Evolutionary conservation across 768 basidiomycete genomes (phyloP).

Genomic region (Collybiopsis luxurians): DNA sequence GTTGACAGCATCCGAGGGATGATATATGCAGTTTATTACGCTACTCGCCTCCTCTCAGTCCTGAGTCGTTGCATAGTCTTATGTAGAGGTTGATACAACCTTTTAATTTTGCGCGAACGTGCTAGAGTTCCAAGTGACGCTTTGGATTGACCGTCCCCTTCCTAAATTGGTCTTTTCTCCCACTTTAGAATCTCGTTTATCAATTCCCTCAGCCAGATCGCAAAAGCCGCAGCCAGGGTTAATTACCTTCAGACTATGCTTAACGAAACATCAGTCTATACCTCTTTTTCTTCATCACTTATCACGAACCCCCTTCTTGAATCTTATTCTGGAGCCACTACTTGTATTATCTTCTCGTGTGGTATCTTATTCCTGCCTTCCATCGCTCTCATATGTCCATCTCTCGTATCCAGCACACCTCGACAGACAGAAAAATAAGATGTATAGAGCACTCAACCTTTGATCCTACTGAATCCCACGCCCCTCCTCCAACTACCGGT

Average conservation of each 20-base stretch:
- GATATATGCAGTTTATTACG: conserved; percentile 55
- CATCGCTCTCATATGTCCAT: conserved; percentile 49
- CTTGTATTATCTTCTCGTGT: too few relatives aligned
- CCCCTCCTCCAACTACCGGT: conserved; percentile 50
- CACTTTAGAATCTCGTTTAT: conserved; percentile 24
- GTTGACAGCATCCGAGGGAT: too few relatives aligned
- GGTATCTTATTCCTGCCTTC: neutral
- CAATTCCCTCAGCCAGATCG: conserved; percentile 17
- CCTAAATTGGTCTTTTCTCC: conserved; percentile 20
- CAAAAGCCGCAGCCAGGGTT: conserved; percentile 39
- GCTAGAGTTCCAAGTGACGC: neutral
- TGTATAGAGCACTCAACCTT: conserved; percentile 70
- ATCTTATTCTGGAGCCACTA: neutral
- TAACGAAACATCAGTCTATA: conserved; percentile 34
- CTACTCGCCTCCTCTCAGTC: conserved; percentile 28
- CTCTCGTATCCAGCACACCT: conserved; percentile 30
- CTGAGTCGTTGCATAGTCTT: conserved; percentile 21
- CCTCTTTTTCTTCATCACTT: neutral
- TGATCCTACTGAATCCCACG: conserved; percentile 43
- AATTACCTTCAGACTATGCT: conserved; percentile 45
- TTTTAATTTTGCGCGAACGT: conserved; percentile 14
- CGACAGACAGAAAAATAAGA: conserved; percentile 41
- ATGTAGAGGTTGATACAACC: conserved; percentile 11
- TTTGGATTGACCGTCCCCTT: neutral
- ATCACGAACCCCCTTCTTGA: neutral